Percentiles rank a stretch among this genome's conserved stretches.
Evolutionary conservation across 2,329 filamentous ascomycete genomes (phyloP).

Genomic region (Fusarium mexicanum): DNA sequence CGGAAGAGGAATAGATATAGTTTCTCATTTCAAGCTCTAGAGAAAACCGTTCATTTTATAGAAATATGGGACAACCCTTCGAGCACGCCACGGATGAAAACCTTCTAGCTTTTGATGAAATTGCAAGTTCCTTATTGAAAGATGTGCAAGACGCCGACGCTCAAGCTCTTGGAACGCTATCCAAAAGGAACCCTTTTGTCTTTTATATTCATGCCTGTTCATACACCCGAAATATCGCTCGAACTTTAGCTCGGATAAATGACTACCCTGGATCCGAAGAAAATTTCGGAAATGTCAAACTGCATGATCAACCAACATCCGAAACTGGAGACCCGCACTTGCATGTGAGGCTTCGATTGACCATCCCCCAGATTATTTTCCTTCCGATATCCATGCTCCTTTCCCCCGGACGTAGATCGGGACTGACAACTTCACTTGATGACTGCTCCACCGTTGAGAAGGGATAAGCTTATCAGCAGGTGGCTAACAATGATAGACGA

Average conservation of each 20-base stretch:
- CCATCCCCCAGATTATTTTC: background rate
- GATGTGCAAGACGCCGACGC: rapidly evolving
- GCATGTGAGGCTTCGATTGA: background rate
- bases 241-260: background rate
- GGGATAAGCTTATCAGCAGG: background rate
- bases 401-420: background rate
- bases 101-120: too few relatives aligned
- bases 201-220: too few relatives aligned
- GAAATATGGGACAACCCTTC: too few relatives aligned
- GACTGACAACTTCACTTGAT: background rate
- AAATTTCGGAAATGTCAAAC: background rate
- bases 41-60: too few relatives aligned
- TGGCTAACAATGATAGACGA: background rate
- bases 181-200: background rate
- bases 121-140: rapidly evolving
- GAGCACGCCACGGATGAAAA: too few relatives aligned
- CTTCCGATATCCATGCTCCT: background rate
- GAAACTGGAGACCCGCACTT: background rate
- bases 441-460: background rate
- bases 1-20: rapidly evolving
- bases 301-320: background rate
- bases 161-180: background rate
- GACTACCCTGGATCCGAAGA: background rate
- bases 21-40: too few relatives aligned
- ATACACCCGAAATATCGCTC: background rate